A percentile compares a stretch with the other conserved stretches of the same genome.
Conservation (phyloP, 2,329 filamentous ascomycete genomes). For the Diaporthe eres region DNA sequence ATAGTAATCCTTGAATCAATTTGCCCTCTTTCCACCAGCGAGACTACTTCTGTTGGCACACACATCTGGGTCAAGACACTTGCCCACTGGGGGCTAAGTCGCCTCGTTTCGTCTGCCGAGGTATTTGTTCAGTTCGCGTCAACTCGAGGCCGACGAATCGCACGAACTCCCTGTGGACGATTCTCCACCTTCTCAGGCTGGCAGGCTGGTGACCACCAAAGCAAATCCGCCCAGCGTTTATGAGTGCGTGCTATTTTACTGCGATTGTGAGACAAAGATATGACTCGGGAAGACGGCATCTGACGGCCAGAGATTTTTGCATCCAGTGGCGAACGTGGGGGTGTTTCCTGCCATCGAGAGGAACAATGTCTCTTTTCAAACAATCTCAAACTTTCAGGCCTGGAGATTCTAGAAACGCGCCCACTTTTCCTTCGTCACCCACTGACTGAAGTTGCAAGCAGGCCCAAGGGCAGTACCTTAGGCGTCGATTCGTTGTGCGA, state of each 20-base stretch:
- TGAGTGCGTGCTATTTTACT: not conserved
- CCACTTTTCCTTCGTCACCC: not conserved
- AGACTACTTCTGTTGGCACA: not conserved
- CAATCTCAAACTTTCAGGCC: not conserved
- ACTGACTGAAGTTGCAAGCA: not conserved
- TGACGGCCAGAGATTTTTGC: not conserved
- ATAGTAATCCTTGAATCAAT: not conserved
- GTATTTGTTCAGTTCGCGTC: not conserved
- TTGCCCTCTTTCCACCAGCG: not conserved
- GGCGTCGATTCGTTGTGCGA: not conserved
- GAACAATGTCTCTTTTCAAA: not conserved
- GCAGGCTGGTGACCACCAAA: not conserved
- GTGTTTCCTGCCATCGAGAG: not conserved
- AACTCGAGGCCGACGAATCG: not conserved
- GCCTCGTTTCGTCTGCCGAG: not conserved
- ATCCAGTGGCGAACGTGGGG: not conserved
- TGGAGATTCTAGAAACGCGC: not conserved
- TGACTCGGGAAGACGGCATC: constrained; percentile 14
- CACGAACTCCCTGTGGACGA: not conserved
- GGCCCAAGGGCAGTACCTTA: not conserved
- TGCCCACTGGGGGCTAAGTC: too few relatives aligned
- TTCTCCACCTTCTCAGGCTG: not conserved
- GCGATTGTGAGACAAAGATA: not conserved
- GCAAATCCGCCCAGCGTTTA: not conserved
- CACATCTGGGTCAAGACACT: not conserved